phyloP scores from a whole-genome alignment of 192 early-diverging fungal genomes.

The Rhizophagus sp. region DNA sequence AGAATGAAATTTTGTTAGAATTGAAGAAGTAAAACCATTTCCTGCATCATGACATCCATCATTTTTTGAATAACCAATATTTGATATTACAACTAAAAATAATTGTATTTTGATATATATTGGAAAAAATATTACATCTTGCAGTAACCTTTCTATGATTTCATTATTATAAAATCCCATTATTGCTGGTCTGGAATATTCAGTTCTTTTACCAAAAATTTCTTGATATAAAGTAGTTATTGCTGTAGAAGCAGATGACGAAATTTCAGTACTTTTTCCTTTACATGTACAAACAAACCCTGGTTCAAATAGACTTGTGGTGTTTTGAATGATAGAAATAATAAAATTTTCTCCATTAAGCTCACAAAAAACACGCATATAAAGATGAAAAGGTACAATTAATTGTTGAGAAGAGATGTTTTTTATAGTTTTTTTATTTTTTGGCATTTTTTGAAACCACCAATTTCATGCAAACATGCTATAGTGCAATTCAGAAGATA shows the following conservation, averaged over 20 bases:
- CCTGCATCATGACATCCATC: not conserved
- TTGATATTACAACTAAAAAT: not conserved
- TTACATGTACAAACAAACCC: too few species aligned
- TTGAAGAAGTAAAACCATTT: constrained; percentile 3
- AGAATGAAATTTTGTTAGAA: not conserved
- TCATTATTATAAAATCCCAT: not conserved
- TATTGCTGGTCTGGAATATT: not conserved
- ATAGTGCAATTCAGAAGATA: not conserved
- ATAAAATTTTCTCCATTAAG: not conserved
- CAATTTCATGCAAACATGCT: not conserved
- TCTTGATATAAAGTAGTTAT: not conserved
- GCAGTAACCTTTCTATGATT: not conserved
- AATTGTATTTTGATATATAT: not conserved
- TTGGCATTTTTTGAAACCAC: not conserved
- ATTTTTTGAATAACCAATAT: constrained; percentile 2
- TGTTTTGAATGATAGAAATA: not conserved
- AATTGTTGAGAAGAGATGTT: not conserved
- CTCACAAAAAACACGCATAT: not conserved
- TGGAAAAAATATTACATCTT: not conserved
- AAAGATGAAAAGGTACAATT: not conserved
- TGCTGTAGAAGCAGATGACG: not conserved
- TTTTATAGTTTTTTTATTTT: not conserved
- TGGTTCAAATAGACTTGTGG: not conserved
- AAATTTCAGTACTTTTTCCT: not conserved
- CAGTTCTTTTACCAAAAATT: not conserved